phyloP scores from a whole-genome alignment of 140 eudicot genomes.

The Cichorium intybus region DNA sequence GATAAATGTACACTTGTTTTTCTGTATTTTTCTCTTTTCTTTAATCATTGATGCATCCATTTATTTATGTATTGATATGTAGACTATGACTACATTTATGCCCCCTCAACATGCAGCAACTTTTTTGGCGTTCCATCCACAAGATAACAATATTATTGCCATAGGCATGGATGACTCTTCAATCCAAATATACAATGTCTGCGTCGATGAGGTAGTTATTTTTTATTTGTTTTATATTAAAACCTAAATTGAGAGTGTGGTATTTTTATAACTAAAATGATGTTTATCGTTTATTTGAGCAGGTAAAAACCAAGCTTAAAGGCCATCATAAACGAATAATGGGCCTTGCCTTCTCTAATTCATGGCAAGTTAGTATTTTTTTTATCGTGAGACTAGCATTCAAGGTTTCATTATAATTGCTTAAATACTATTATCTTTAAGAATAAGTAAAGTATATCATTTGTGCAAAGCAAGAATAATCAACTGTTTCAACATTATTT shows the following conservation, averaged over 20 bases:
- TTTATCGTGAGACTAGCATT: too few relatives aligned
- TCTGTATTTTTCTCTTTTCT: neutral
- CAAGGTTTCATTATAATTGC: too few relatives aligned
- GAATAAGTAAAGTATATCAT: too few relatives aligned
- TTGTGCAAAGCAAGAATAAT: too few relatives aligned
- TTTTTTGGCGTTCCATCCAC: constrained; percentile 76
- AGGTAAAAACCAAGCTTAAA: constrained; percentile 73
- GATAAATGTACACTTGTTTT: too few relatives aligned
- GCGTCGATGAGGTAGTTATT: constrained; percentile 59
- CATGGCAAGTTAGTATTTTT: too few relatives aligned
- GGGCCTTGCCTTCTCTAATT: constrained; percentile 70
- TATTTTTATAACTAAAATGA: neutral
- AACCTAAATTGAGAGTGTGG: neutral
- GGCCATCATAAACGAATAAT: constrained; percentile 73
- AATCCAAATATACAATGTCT: constrained; percentile 75
- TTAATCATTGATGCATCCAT: too few relatives aligned
- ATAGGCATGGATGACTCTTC: constrained; percentile 86
- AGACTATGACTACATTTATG: constrained; percentile 86
- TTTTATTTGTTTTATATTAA: neutral
- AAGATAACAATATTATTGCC: constrained; percentile 74
- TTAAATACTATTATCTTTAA: too few relatives aligned
- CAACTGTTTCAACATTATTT: too few relatives aligned
- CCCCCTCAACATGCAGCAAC: constrained; percentile 87
- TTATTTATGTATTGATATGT: constrained; percentile 15
- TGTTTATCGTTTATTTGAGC: constrained; percentile 1